phyloP scores from a whole-genome alignment of 345 rosid genomes.

The Moricandia arvensis region DNA sequence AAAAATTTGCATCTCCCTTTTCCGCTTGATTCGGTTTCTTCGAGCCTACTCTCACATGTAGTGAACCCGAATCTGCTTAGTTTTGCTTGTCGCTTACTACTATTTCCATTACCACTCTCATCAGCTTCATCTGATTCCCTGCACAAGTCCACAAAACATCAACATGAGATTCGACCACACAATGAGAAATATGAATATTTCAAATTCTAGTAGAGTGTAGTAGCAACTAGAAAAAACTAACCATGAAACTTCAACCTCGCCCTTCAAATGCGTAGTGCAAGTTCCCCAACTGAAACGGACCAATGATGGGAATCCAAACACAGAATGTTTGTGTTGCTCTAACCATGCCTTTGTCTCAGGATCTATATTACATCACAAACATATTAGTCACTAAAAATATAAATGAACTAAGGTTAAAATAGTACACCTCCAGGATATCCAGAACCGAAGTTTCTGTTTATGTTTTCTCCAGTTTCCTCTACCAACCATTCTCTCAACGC shows the following conservation, averaged over 20 bases:
- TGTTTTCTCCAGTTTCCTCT: constrained; percentile 75
- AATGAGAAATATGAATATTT: neutral
- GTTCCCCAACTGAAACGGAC: constrained; percentile 99
- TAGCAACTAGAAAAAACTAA: constrained; percentile 33
- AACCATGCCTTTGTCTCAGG: no score
- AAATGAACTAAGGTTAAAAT: no score
- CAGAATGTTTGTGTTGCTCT: neutral
- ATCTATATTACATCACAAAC: no score
- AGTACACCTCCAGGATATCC: constrained; percentile 89
- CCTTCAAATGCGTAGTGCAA: constrained; percentile 65
- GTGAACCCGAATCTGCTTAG: constrained; percentile 66
- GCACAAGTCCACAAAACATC: constrained; percentile 7
- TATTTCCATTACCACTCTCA: constrained; percentile 48
- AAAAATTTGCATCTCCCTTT: constrained; percentile 89
- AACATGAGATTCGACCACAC: neutral
- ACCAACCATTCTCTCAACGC: constrained; percentile 78
- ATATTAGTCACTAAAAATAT: no score
- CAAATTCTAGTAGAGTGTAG: neutral
- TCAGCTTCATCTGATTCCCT: constrained; percentile 77
- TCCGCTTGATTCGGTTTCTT: constrained; percentile 78
- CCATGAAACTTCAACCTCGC: constrained; percentile 71
- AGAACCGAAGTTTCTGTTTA: constrained; percentile 77
- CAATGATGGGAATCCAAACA: constrained; percentile 71
- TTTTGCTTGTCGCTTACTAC: constrained; percentile 67
- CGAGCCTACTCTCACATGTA: constrained; percentile 59